These are phyloP conservation scores for Talaromyces ruber DNA, from an alignment of 495 filamentous ascomycete species.

Conservation along the genomic window DNA sequence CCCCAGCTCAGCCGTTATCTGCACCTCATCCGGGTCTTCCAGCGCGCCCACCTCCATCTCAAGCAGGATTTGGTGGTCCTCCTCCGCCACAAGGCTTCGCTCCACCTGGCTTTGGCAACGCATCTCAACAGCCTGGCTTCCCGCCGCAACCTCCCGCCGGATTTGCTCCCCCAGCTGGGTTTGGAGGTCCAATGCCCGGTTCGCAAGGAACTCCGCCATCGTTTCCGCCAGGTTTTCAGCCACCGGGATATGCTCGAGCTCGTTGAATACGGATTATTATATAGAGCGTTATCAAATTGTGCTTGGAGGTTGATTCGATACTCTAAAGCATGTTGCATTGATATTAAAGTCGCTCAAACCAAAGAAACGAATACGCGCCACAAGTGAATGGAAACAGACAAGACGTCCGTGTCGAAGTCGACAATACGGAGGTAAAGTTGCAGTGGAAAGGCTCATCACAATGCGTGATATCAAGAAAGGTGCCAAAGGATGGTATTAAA, in stretches of 20 bases:
- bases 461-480: background rate
- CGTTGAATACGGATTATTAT: constrained; percentile 19
- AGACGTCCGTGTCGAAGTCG: background rate
- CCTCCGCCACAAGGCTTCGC: constrained; percentile 49
- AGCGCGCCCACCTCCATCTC: constrained; percentile 69
- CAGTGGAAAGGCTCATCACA: background rate
- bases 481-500: background rate
- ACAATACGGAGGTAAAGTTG: background rate
- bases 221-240: constrained; percentile 44
- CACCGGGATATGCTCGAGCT: constrained; percentile 33
- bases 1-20: constrained; percentile 37
- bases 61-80: constrained; percentile 69
- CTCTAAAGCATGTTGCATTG: background rate
- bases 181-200: constrained; percentile 27
- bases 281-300: background rate
- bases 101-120: constrained; percentile 44
- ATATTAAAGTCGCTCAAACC: background rate
- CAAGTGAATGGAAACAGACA: background rate
- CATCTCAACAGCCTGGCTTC: constrained; percentile 32
- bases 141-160: constrained; percentile 41
- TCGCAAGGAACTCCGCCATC: constrained; percentile 28
- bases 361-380: background rate
- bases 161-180: constrained; percentile 45
- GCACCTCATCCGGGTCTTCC: constrained; percentile 71
- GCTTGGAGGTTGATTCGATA: background rate